phyloP scores from a whole-genome alignment of 306 rosid genomes.

The Trifolium dubium region DNA sequence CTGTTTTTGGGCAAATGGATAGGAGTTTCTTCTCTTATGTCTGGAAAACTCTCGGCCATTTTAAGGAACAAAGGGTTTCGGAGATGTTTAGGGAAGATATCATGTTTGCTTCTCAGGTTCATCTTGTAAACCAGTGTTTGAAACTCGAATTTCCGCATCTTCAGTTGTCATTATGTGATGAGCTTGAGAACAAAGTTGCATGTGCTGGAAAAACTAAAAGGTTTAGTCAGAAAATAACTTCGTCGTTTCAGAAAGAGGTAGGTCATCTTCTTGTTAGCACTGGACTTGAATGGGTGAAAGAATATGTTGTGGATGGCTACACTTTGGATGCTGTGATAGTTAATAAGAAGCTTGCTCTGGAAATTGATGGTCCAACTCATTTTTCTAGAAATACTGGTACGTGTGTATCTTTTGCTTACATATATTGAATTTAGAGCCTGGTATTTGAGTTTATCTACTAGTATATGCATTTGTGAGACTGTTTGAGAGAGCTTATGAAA shows the following conservation, averaged over 20 bases:
- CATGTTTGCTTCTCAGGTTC: constrained; percentile 90
- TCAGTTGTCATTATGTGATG: constrained; percentile 58
- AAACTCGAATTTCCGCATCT: constrained; percentile 83
- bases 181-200: constrained; percentile 69
- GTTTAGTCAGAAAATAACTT: constrained; percentile 75
- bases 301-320: constrained; percentile 74
- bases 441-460: not conserved
- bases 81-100: constrained; percentile 81
- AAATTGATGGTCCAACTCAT: constrained; percentile 98
- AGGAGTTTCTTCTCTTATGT: constrained; percentile 66
- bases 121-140: constrained; percentile 86
- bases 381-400: constrained; percentile 90
- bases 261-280: constrained; percentile 80
- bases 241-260: constrained; percentile 86
- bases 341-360: constrained; percentile 85
- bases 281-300: constrained; percentile 84
- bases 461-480: not conserved
- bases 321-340: constrained; percentile 78
- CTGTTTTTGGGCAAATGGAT: constrained; percentile 78
- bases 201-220: constrained; percentile 73
- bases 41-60: constrained; percentile 70
- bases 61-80: constrained; percentile 78
- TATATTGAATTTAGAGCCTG: not conserved
- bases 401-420: constrained; percentile 29
- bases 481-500: no score